Base-by-base conservation (phyloP, 495 filamentous ascomycete species). In the Parmelia sp. region DNA sequence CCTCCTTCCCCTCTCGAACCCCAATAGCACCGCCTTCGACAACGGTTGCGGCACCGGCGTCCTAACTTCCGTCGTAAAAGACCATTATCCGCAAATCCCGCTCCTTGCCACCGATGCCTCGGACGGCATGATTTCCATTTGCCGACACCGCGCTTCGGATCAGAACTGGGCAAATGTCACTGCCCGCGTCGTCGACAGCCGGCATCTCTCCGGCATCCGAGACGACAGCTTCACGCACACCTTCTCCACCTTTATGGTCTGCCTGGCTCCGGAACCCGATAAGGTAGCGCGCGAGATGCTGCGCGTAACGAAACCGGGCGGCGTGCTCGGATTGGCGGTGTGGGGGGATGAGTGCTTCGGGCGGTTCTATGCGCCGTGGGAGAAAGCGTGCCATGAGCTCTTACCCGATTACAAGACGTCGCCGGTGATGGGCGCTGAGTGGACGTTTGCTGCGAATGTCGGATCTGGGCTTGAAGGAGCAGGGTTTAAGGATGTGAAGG, bases 21-120 rank as follows among this genome's bases (percentile, higher is more conserved):
- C 64, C 21, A 37, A 19, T 19, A 36, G 25, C n/a, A 44, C 3
- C 25, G 60, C 35, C 14, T 55, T 67, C 33, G 65, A 67, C 31
- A 55, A 67, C 33, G 65, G 65, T 3, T 63, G 60, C 19, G 65
- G 65, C 14, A 58, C 60, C n/a, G 65, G 65, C 53, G 42, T 49
- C 23, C 37, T 67, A 10, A 60, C 55, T 1, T 42, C 19, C 12
- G 11, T 47, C 19, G 31, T 67, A 25, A 63, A 66, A 37, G 40
- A 7, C 14, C 39, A 21, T 0, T 21, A 39, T 14, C 55, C 65
- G 0, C n/a, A 51, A 27, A 8, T 64, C 8, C 17, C 17, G 0
- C 12, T 63, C 6, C 27, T 63, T 3, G 40, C 65, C 11, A 59
- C 51, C 14, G 65, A 63, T 29, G 31, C 37, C 12, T 49, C 60